Evolutionary conservation across 495 filamentous ascomycete species (phyloP).

Genomic region (Lasiosphaeris hirsuta): DNA sequence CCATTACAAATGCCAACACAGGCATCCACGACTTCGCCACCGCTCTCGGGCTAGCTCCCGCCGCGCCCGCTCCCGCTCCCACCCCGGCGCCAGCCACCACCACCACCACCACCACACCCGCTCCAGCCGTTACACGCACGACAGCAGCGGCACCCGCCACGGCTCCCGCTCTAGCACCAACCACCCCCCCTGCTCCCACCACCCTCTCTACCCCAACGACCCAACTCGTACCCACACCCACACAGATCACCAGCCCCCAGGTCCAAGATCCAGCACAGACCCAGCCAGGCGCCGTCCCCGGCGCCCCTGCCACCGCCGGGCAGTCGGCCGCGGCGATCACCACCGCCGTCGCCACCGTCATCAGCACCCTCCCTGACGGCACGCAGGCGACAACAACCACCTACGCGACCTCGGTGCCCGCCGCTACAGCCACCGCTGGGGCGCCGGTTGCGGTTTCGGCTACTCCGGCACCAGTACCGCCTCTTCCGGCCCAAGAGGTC

Average conservation of each 20-base stretch:
- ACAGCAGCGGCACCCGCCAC: background rate
- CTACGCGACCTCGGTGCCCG: background rate
- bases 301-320: background rate
- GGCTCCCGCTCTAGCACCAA: background rate
- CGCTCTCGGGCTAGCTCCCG: background rate
- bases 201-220: background rate
- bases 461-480: background rate
- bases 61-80: background rate
- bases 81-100: background rate
- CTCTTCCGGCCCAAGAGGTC: background rate
- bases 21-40: background rate
- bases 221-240: background rate
- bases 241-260: background rate
- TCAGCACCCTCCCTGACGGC: background rate
- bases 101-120: background rate
- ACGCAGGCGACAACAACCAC: background rate
- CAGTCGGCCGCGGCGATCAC: background rate
- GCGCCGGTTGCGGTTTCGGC: background rate
- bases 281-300: background rate
- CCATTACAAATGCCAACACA: background rate
- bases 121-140: background rate
- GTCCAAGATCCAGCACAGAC: background rate
- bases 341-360: background rate
- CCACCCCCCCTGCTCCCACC: background rate
- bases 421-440: background rate